Base-by-base conservation (phyloP, 345 rosid genomes). In the Salix arbutifolia region DNA sequence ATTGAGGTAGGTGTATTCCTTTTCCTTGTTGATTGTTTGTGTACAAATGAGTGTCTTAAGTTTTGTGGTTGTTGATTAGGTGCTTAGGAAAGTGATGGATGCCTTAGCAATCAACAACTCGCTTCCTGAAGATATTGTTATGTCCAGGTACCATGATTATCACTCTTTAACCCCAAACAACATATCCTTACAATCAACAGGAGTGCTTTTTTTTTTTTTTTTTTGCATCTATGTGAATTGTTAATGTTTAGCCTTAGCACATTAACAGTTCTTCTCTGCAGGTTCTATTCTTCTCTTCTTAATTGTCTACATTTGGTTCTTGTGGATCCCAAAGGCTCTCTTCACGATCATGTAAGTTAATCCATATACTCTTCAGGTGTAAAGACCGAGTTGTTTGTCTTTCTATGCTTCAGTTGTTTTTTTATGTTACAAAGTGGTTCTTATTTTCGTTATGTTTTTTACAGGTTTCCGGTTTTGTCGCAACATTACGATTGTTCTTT, bases 391-490 rank as follows among this genome's bases (percentile, higher is more conserved):
- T 68, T 19, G 9, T 73, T 31, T 28, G 35, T 64, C 25, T 69
- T 30, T 66, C 18, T 69, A 35, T 62, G 40, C 40, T 64, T 19
- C 25, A 25, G 73, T 78, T 42, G 35, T 30, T 69, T 67, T 79
- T 48, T 67, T 3, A 25, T 65, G 73, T 75, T 28, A 9, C 48
- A 48, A 79, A 35, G 77, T 46, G 31, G 52, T 8, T 72, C 67
- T 70, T 46, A 33, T 28, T 26, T 26, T 18, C 52, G 6, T 33
- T 33, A 33, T 33, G 37, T 40, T 40, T 40, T 33, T 78, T 86
- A 71, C 86, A 93, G 99, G 91, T 95, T 73, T 89, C 96, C 46
- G 81, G 94, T 82, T 90, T 93, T 87, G 88, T 95, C 70, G 92
- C 90, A 52, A 88, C 93, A 71, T 79, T 95, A 76, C 80, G 87